Percentiles rank a stretch among this genome's conserved stretches.
Evolutionary conservation across 371 early-diverging fungal species (phyloP).

Genomic region (Mucor ambiguus): DNA sequence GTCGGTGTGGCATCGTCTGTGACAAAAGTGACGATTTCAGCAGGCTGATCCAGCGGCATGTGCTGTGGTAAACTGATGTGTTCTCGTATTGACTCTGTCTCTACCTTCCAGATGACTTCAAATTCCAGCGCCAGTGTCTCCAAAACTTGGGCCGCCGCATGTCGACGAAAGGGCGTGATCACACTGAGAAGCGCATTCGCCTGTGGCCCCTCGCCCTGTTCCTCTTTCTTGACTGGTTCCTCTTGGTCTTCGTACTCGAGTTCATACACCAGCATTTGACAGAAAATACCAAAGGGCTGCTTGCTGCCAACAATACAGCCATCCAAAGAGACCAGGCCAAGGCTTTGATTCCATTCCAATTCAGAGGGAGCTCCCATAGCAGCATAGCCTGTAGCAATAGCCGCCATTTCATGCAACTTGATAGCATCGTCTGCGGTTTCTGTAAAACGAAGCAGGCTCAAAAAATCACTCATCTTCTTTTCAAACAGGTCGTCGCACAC

Average conservation of each 20-base stretch:
- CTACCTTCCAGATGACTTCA: background rate
- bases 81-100: constrained; percentile 4
- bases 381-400: constrained; percentile 35
- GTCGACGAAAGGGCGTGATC: constrained; percentile 21
- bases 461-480: constrained; percentile 20
- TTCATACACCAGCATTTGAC: constrained; percentile 43
- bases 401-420: constrained; percentile 33
- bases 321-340: constrained; percentile 13
- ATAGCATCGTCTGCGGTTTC: constrained; percentile 26
- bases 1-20: constrained; percentile 18
- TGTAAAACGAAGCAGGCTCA: constrained; percentile 28
- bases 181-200: background rate
- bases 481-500: constrained; percentile 20
- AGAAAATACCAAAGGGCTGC: constrained; percentile 27
- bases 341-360: constrained; percentile 12
- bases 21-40: constrained; percentile 16
- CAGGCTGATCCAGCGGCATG: background rate
- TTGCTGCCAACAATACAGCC: constrained; percentile 13
- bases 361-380: constrained; percentile 9
- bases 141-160: constrained; percentile 42
- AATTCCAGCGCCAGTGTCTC: constrained; percentile 20
- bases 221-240: background rate
- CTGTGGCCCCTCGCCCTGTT: background rate
- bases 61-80: background rate
- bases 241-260: constrained; percentile 18